Base-by-base conservation (phyloP, 208 protist genomes). In the Trypanosoma congolense region DNA sequence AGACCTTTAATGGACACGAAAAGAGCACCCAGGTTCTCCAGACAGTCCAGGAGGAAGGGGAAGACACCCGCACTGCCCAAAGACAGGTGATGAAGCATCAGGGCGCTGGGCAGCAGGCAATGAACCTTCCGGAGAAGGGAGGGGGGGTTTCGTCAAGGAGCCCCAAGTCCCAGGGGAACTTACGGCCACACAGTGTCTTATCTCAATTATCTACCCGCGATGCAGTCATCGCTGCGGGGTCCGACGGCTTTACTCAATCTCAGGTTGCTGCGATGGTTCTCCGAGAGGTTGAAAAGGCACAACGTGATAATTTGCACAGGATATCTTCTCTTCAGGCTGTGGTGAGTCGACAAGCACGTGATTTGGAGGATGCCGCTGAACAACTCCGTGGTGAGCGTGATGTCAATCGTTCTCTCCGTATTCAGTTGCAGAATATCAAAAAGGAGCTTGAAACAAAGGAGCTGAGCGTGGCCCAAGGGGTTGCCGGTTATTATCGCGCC, bases 221-320 rank as follows among this genome's bases (percentile, higher is more conserved):
- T 3, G 24, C 43, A 19, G 8, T 56, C 44, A 10, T 36, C 33
- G 49, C 55, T 55, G 26, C 54, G 43, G 38, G 49, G 50, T 12
- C 68, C 18, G 63, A 76, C 28, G 65, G 58, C 4, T 50, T 83
- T 43, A 53, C 63, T 14, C 75, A 77, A 47, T 70, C 76, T 9
- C 78, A 84, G 47, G 69, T 85, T 28, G 78, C 79, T 16, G 73
- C 69, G 9, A 51, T 78, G 1, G 64, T 87, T 18, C 58, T 62
- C 30, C 58, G 76, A 19, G 76, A 84, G 55, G 40, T 73, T 19
- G 76, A 81, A 35, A 59, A 65, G 42, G 68, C 74, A 48, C 80
- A 89, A 50, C 68, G 77, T 22, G 78, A 85, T 52, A 78, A 92
- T 53, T 49, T 83, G 44, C 66, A 77, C 16, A 49, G 89, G 25